phyloP scores from a whole-genome alignment of 2,329 filamentous ascomycete genomes.

The Colletotrichum destructivum region DNA sequence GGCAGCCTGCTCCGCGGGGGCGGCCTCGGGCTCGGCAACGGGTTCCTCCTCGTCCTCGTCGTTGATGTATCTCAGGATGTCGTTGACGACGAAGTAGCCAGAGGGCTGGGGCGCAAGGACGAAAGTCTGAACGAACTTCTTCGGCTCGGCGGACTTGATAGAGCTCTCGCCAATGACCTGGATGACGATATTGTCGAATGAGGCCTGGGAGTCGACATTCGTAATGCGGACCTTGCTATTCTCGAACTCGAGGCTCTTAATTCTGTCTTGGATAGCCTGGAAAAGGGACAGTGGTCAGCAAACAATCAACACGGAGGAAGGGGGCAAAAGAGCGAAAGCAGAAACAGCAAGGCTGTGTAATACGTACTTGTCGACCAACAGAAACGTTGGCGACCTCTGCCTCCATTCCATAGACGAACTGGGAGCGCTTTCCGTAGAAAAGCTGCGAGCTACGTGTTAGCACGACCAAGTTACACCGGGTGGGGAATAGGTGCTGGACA shows the following conservation, averaged over 20 bases:
- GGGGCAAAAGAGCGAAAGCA: slow-evolving; percentile 2
- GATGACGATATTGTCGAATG: slow-evolving; percentile 93
- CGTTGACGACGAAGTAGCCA: slow-evolving; percentile 98
- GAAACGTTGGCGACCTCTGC: slow-evolving; percentile 90
- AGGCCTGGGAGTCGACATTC: slow-evolving; percentile 97
- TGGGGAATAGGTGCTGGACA: slow-evolving; percentile 49
- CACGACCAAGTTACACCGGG: neutral
- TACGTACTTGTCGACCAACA: slow-evolving; percentile 86
- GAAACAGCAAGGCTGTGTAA: slow-evolving; percentile 38
- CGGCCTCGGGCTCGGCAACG: slow-evolving; percentile 57
- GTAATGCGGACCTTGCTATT: slow-evolving; percentile 98
- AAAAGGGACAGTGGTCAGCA: slow-evolving; percentile 18
- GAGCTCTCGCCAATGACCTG: slow-evolving; percentile 98
- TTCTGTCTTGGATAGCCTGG: slow-evolving; percentile 93
- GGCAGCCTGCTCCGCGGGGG: slow-evolving; percentile 52
- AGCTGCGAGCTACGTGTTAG: slow-evolving; percentile 64
- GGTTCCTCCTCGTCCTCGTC: slow-evolving; percentile 84
- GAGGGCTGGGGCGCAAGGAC: slow-evolving; percentile 96
- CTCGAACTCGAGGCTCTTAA: slow-evolving; percentile 93
- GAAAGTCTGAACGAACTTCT: slow-evolving; percentile 98
- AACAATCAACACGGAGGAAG: slow-evolving; percentile 34
- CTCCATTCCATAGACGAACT: slow-evolving; percentile 93
- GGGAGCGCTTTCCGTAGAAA: slow-evolving; percentile 96
- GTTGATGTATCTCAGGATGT: slow-evolving; percentile 94
- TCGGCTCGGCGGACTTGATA: slow-evolving; percentile 90